phyloP scores from a whole-genome alignment of 352 stramenopile species.

The Globisporangium yorkense region DNA sequence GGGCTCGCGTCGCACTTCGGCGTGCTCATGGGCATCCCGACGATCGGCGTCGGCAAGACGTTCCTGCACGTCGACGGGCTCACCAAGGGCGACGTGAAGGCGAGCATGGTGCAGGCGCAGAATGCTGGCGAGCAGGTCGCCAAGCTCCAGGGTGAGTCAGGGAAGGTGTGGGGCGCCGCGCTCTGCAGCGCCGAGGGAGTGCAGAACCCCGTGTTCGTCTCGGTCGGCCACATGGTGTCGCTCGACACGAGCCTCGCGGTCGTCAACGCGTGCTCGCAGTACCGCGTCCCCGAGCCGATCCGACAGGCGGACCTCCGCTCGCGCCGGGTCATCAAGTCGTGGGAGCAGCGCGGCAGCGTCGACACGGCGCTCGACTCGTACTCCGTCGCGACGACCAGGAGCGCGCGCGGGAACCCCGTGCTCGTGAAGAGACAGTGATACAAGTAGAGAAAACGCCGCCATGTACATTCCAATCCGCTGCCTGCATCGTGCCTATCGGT shows the following conservation, averaged over 20 bases:
- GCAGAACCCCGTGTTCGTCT: slow-evolving; percentile 85
- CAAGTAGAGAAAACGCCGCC: neutral
- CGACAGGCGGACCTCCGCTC: slow-evolving; percentile 82
- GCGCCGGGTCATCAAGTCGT: slow-evolving; percentile 60
- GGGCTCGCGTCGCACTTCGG: slow-evolving; percentile 92
- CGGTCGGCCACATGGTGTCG: slow-evolving; percentile 63
- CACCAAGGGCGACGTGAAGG: slow-evolving; percentile 61
- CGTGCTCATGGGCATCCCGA: slow-evolving; percentile 84
- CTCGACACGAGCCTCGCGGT: slow-evolving; percentile 59
- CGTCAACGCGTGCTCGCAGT: slow-evolving; percentile 46
- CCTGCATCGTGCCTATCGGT: neutral
- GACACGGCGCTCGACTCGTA: slow-evolving; percentile 51
- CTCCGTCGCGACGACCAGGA: neutral
- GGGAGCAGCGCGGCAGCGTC: slow-evolving; percentile 41
- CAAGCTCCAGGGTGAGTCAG: slow-evolving; percentile 50
- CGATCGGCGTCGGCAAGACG: slow-evolving; percentile 88
- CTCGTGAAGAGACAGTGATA: slow-evolving; percentile 4
- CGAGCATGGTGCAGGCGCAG: slow-evolving; percentile 39
- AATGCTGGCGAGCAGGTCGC: slow-evolving; percentile 25
- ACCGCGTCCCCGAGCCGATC: slow-evolving; percentile 80
- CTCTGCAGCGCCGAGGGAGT: slow-evolving; percentile 50
- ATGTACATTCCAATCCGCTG: neutral
- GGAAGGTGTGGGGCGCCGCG: slow-evolving; percentile 71
- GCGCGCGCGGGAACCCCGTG: neutral
- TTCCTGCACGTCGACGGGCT: slow-evolving; percentile 89